These are phyloP conservation scores for Solanum dulcamara DNA, from an alignment of 257 asterid species.

Conservation along the genomic window DNA sequence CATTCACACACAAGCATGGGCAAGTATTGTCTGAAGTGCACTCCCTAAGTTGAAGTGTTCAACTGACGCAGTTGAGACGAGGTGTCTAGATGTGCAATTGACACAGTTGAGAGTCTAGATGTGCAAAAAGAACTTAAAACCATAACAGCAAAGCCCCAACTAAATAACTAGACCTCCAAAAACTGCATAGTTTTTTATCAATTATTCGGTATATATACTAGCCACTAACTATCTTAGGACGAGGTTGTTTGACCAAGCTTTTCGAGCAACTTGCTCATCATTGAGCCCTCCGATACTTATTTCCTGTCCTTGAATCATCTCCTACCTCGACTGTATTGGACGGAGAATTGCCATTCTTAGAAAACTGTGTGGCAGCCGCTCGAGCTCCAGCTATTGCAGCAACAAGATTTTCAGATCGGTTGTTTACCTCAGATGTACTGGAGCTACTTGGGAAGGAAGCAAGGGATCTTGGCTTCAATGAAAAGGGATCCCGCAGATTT, in stretches of 20 bases:
- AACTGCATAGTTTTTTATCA: background rate
- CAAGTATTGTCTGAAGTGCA: no score
- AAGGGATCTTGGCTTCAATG: constrained; percentile 63
- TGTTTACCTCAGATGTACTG: constrained; percentile 18
- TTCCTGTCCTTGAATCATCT: constrained; percentile 16
- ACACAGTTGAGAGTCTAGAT: no score
- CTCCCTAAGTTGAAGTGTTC: no score
- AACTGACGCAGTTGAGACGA: no score
- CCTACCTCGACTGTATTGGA: background rate
- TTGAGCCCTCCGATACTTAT: background rate
- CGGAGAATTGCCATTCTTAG: constrained; percentile 18
- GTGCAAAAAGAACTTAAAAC: no score
- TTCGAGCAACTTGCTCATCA: background rate
- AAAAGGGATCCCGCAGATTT: constrained; percentile 37
- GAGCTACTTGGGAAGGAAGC: constrained; percentile 16
- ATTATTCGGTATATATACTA: background rate
- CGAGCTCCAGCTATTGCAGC: constrained; percentile 79
- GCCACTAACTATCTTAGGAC: background rate
- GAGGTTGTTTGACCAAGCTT: background rate
- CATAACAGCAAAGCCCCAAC: background rate
- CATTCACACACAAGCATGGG: no score
- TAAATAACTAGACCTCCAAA: background rate
- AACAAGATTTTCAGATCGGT: constrained; percentile 38
- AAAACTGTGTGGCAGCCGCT: constrained; percentile 71
- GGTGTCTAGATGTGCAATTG: no score